These are phyloP conservation scores for Henckelia pumila DNA, from an alignment of 257 asterid species.

Conservation along the genomic window DNA sequence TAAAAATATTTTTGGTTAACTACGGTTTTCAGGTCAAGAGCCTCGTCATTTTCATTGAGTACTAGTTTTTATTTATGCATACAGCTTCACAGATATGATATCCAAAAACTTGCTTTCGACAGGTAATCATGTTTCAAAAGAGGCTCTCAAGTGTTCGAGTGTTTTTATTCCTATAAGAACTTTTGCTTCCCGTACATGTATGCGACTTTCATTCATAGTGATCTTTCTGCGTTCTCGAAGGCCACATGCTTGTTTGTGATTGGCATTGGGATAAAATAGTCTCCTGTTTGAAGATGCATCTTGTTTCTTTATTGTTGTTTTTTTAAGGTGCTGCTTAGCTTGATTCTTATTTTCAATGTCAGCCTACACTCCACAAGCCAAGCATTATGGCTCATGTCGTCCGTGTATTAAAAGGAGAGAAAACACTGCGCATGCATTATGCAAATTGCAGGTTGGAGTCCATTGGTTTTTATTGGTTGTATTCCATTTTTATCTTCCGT, in stretches of 20 bases:
- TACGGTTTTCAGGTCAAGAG: neutral
- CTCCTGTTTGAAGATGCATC: constrained; percentile 15
- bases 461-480: constrained; percentile 12
- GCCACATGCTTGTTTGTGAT: constrained; percentile 2
- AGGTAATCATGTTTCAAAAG: neutral
- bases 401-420: constrained; percentile 94
- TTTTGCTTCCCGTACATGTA: constrained; percentile 3
- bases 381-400: constrained; percentile 99
- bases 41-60: neutral
- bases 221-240: neutral
- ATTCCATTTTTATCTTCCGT: neutral
- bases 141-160: neutral
- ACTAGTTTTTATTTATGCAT: neutral
- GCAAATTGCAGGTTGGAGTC: constrained; percentile 92
- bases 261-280: constrained; percentile 1
- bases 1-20: neutral
- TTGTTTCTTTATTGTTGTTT: constrained; percentile 8
- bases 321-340: constrained; percentile 21
- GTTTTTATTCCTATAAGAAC: no score
- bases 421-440: constrained; percentile 97
- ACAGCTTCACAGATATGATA: neutral
- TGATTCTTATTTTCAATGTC: constrained; percentile 32
- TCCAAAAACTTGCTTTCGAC: neutral
- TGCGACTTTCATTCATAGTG: constrained; percentile 1
- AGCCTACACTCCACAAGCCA: constrained; percentile 99